Conservation (phyloP, 192 early-diverging fungal species). For the Phlyctochytrium bullatum region DNA sequence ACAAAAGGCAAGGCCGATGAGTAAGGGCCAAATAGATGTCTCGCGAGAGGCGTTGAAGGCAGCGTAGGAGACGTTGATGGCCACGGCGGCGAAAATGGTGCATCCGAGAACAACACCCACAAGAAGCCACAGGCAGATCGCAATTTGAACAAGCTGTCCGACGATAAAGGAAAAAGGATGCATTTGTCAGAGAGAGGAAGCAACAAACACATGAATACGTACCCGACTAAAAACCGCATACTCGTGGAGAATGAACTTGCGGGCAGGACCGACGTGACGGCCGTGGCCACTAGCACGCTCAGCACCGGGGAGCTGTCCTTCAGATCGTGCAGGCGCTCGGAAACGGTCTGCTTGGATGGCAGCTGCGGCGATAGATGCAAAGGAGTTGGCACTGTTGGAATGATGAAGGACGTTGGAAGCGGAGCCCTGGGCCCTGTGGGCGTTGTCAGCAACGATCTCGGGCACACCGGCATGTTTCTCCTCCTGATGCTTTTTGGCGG, state of each 20-base stretch:
- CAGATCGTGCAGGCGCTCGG: neutral
- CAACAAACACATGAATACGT: too few relatives aligned
- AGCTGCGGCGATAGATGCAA: neutral
- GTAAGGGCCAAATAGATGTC: neutral
- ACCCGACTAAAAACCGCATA: neutral
- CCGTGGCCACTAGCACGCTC: neutral
- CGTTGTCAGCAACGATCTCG: too few relatives aligned
- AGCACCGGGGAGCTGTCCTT: neutral
- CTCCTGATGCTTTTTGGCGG: neutral
- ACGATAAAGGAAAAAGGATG: neutral
- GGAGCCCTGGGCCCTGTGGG: neutral
- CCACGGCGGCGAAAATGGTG: neutral
- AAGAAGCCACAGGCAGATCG: neutral
- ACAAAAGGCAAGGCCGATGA: constrained; percentile 2
- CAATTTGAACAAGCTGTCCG: neutral
- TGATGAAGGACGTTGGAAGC: neutral
- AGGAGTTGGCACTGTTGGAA: neutral
- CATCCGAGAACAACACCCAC: neutral
- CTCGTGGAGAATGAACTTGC: neutral
- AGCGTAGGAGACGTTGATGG: constrained; percentile 8
- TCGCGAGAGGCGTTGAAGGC: constrained; percentile 1
- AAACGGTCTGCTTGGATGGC: neutral
- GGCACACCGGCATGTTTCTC: neutral
- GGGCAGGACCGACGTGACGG: neutral
- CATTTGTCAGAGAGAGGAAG: too few relatives aligned